Conservation (phyloP, 805 yeast species). For the Candida rishiriensis region DNA sequence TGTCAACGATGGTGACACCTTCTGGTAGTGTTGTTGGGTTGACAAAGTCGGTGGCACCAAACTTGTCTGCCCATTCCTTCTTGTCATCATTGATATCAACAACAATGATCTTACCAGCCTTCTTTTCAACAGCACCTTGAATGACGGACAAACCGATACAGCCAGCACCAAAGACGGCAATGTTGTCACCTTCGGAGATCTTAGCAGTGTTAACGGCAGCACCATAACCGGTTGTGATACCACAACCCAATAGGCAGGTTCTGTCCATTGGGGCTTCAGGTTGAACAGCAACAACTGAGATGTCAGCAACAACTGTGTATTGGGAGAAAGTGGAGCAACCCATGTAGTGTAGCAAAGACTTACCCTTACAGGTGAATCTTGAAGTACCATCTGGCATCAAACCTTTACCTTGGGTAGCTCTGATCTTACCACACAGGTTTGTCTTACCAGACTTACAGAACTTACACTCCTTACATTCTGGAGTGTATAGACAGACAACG, state of each 20-base stretch:
- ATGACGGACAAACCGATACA: slow-evolving; percentile 95
- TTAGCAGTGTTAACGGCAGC: slow-evolving; percentile 94
- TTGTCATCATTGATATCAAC: slow-evolving; percentile 84
- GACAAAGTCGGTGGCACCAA: slow-evolving; percentile 94
- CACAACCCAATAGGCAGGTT: slow-evolving; percentile 94
- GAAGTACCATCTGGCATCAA: slow-evolving; percentile 98
- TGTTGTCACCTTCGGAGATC: slow-evolving; percentile 85
- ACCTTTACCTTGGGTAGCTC: slow-evolving; percentile 98
- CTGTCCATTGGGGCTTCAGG: slow-evolving; percentile 78
- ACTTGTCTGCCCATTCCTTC: slow-evolving; percentile 78
- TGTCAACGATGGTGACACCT: slow-evolving; percentile 73
- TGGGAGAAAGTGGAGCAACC: slow-evolving; percentile 97
- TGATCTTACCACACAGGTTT: slow-evolving; percentile 89
- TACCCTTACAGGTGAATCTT: slow-evolving; percentile 83
- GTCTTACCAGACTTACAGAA: slow-evolving; percentile 95
- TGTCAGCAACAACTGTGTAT: slow-evolving; percentile 97
- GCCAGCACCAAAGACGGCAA: slow-evolving; percentile 97
- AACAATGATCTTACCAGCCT: slow-evolving; percentile 77
- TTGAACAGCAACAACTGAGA: slow-evolving; percentile 89
- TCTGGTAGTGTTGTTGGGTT: slow-evolving; percentile 76
- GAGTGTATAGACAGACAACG: slow-evolving; percentile 91
- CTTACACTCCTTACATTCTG: slow-evolving; percentile 94
- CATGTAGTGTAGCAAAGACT: slow-evolving; percentile 88
- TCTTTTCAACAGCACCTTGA: slow-evolving; percentile 85
- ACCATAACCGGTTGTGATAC: slow-evolving; percentile 98